Conservation (phyloP, 2,329 filamentous ascomycete genomes). For the Venturia pyrina region DNA sequence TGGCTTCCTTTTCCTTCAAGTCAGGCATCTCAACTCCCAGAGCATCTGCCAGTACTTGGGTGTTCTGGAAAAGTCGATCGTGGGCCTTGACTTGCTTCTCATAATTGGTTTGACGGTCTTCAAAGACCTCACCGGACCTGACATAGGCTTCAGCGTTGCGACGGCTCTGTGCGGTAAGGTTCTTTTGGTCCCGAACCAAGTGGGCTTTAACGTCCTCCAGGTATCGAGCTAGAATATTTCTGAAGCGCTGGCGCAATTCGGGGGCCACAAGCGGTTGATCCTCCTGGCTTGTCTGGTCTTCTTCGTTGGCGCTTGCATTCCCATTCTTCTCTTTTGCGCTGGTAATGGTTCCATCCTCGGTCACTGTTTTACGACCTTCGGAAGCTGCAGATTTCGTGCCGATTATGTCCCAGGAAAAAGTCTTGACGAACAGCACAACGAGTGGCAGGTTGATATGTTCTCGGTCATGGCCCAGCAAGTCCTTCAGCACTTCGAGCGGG, state of each 20-base stretch:
- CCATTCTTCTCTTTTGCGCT: constrained; percentile 37
- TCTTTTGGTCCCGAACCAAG: constrained; percentile 83
- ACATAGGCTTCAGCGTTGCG: constrained; percentile 98
- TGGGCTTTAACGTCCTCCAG: constrained; percentile 89
- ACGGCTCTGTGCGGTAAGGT: constrained; percentile 73
- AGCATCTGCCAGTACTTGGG: constrained; percentile 81
- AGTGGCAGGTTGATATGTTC: constrained; percentile 87
- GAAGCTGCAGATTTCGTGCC: constrained; percentile 62
- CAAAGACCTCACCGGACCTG: constrained; percentile 95
- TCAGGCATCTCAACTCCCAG: constrained; percentile 91
- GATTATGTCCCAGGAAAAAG: constrained; percentile 90
- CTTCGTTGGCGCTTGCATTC: constrained; percentile 39
- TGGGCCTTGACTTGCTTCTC: constrained; percentile 89
- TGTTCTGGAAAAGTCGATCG: constrained; percentile 81
- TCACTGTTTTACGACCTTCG: constrained; percentile 74
- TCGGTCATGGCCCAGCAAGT: constrained; percentile 84
- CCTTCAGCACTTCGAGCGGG: constrained; percentile 93
- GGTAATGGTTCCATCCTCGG: constrained; percentile 42
- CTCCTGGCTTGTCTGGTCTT: constrained; percentile 39
- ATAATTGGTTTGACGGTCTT: constrained; percentile 90
- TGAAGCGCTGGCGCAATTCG: constrained; percentile 77
- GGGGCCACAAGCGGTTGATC: constrained; percentile 66
- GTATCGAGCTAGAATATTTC: constrained; percentile 74
- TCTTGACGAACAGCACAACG: constrained; percentile 90
- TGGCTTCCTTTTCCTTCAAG: constrained; percentile 70